Conservation (phyloP, 176 grass and related monocot genomes). For the Aegilops speltoides region DNA sequence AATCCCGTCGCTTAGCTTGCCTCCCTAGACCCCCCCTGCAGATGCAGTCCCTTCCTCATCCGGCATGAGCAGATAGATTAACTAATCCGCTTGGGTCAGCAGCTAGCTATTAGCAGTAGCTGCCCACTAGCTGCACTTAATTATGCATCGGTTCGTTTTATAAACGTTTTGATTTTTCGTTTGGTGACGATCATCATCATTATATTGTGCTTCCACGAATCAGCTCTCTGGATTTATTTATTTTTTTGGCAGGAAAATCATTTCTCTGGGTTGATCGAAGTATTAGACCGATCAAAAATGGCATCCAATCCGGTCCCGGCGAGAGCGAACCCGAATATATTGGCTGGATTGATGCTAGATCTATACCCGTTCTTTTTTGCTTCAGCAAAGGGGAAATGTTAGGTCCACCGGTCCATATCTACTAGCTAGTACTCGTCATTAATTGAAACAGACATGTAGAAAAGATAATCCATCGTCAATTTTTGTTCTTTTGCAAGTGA, state of each 20-base stretch:
- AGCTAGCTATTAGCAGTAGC: no score
- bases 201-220: background rate
- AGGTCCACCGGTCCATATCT: background rate
- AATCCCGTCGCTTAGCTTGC: background rate
- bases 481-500: no score
- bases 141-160: no score
- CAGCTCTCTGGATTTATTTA: no score
- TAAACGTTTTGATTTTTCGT: background rate
- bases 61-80: no score
- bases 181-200: background rate
- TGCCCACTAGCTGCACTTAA: no score
- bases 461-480: background rate
- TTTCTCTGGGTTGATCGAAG: no score
- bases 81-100: no score
- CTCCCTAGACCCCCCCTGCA: background rate
- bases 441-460: background rate
- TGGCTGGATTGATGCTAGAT: background rate
- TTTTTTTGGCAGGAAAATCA: no score
- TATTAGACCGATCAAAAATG: background rate
- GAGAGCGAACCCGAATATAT: background rate
- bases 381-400: background rate
- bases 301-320: background rate
- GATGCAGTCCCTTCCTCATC: background rate
- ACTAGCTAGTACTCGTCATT: background rate
- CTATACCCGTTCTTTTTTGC: background rate